Conservation (phyloP, 768 basidiomycete genomes). For the Amanita muscaria region DNA sequence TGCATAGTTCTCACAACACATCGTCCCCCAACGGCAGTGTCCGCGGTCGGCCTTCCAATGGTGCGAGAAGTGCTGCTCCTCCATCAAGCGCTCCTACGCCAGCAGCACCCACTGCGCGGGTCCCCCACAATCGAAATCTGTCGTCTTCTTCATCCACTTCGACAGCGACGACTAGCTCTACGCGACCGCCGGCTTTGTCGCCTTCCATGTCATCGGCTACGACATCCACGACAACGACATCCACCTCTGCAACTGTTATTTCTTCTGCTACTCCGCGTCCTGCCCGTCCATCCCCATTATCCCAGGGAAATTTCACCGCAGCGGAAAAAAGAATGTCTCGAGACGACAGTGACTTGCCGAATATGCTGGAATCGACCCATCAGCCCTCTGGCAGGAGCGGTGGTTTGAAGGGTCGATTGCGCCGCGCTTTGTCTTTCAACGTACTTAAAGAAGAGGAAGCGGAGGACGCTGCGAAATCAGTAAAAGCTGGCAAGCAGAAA, state of each 20-base stretch:
- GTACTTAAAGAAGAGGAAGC: slow-evolving; percentile 49
- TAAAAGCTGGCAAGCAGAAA: slow-evolving; percentile 21
- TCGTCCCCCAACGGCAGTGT: slow-evolving; percentile 26
- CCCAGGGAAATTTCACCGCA: slow-evolving; percentile 54
- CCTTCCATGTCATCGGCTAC: slow-evolving; percentile 27
- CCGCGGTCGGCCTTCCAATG: no score
- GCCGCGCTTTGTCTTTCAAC: slow-evolving; percentile 60
- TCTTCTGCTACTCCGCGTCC: slow-evolving; percentile 29
- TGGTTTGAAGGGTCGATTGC: slow-evolving; percentile 71
- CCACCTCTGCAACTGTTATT: slow-evolving; percentile 23
- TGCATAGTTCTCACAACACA: slow-evolving; percentile 33
- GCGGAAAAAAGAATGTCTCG: slow-evolving; percentile 70
- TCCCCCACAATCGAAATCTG: slow-evolving; percentile 33
- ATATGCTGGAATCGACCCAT: slow-evolving; percentile 40
- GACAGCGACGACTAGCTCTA: slow-evolving; percentile 24
- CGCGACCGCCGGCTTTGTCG: slow-evolving; percentile 22
- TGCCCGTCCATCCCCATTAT: slow-evolving; percentile 57
- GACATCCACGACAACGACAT: slow-evolving; percentile 23
- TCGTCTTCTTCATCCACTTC: slow-evolving; percentile 45
- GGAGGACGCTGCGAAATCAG: slow-evolving; percentile 26
- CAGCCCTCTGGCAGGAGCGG: slow-evolving; percentile 39
- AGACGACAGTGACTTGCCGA: slow-evolving; percentile 63
- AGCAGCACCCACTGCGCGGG: slow-evolving; percentile 13
- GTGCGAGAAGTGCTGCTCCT: slow-evolving; percentile 12
- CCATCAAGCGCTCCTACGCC: slow-evolving; percentile 12